Conservation (phyloP, 1,139 yeast genomes). For the Pichia sp. region DNA sequence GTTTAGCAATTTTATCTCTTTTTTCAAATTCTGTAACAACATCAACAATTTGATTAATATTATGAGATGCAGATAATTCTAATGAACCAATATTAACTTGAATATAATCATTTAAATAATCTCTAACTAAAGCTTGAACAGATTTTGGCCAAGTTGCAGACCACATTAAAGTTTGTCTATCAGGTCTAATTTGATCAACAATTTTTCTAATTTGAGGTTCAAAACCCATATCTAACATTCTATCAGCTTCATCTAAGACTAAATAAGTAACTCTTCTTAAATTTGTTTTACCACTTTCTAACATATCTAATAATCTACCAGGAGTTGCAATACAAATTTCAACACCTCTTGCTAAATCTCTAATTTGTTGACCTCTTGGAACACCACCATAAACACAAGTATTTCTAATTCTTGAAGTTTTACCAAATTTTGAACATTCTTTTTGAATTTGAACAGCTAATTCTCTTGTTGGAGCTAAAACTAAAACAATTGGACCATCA, state of each 20-base stretch:
- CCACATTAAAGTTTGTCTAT: constrained; percentile 97
- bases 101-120: constrained; percentile 85
- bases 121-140: constrained; percentile 87
- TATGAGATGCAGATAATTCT: constrained; percentile 94
- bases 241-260: constrained; percentile 95
- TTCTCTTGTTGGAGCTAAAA: constrained; percentile 98
- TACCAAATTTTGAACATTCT: constrained; percentile 93
- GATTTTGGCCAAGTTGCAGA: constrained; percentile 99
- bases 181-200: constrained; percentile 79
- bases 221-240: constrained; percentile 97
- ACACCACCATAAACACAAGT: constrained; percentile 99
- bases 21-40: constrained; percentile 89
- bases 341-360: constrained; percentile 91
- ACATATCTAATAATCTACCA: constrained; percentile 97
- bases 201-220: constrained; percentile 94
- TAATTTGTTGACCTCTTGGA: constrained; percentile 94
- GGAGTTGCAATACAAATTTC: constrained; percentile 97
- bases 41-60: constrained; percentile 89
- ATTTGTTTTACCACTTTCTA: constrained; percentile 92
- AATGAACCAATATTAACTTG: constrained; percentile 96
- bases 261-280: constrained; percentile 93
- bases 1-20: constrained; percentile 82
- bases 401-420: constrained; percentile 87
- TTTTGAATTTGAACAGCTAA: constrained; percentile 95
- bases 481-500: constrained; percentile 95